Base-by-base conservation (phyloP, 371 early-diverging fungal genomes). In the Chytridiales sp. region DNA sequence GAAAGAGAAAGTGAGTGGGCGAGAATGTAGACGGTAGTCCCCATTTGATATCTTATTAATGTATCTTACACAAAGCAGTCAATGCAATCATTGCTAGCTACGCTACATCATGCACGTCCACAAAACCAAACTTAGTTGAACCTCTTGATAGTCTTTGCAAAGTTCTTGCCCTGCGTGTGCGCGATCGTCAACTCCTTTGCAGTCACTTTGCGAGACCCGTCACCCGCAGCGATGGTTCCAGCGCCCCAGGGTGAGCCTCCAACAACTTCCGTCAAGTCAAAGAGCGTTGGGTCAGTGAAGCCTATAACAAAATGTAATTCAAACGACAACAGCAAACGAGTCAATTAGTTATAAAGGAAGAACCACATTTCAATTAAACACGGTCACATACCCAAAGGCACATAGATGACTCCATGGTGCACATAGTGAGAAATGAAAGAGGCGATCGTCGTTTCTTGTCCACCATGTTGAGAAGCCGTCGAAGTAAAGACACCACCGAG, bases 381-480 rank as follows among this genome's bases (percentile, higher is more conserved):
- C 8, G 44, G 44, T 22, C 8, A 15, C 13, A 44, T 9, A 22
- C 9, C 29, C 17, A 49, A 21, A 13, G 93, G 90, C 11, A 92
- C 88, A 58, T 81, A 92, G 44, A 82, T 70, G 59, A 92, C 78
- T 4, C 93, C 94, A 59, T 88, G 91, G 72, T 92, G 92, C 17
- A 79, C 84, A 44, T 90, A 79, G 55, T 80, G 82, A 13, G 87
- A 76, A 30, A 93, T 46, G 35, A 86, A 75, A 19, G 85, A 80
- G n/a, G 81, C 69, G 3, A 85, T 85, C 1, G 91, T 89, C 4
- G 87, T 85, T 67, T 92, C 93, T 31, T 61, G 61, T 9, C 61
- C 61, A 9, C 8, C 29, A 49, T 29, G 17, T 67, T 86, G 87
- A 46, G 83, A 74, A 9, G 76, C 85, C 4, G 91, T 86, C 29